phyloP scores from a whole-genome alignment of 805 yeast species.

The Pichia cabralensis region DNA sequence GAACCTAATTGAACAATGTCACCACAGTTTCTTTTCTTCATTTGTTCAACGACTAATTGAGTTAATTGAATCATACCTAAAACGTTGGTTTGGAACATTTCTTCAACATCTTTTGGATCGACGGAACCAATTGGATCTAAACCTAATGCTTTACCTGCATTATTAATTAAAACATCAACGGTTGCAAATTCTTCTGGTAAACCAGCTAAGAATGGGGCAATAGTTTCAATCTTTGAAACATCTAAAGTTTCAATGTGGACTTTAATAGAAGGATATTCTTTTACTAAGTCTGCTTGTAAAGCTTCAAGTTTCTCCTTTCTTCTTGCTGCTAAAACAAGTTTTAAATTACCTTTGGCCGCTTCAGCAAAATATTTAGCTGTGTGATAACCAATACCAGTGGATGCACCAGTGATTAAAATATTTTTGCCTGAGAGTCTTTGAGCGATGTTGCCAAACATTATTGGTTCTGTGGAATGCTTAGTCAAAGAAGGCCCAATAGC shows the following conservation, averaged over 20 bases:
- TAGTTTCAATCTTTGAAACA: slow-evolving; percentile 34
- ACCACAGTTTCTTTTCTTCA: slow-evolving; percentile 61
- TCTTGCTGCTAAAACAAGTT: slow-evolving; percentile 43
- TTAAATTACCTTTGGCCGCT: slow-evolving; percentile 40
- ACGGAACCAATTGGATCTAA: slow-evolving; percentile 67
- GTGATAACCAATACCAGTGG: slow-evolving; percentile 90
- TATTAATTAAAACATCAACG: slow-evolving; percentile 59
- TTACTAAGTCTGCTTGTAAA: slow-evolving; percentile 28
- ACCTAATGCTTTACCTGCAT: slow-evolving; percentile 79
- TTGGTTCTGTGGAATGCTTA: too few relatives aligned
- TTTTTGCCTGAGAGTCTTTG: slow-evolving; percentile 73
- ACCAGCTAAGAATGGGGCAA: slow-evolving; percentile 31
- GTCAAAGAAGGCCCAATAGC: too few relatives aligned
- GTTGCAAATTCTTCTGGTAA: slow-evolving; percentile 41
- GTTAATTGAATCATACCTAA: slow-evolving; percentile 77
- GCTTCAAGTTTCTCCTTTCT: slow-evolving; percentile 36
- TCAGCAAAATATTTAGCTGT: slow-evolving; percentile 82
- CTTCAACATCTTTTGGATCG: slow-evolving; percentile 49
- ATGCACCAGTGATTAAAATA: slow-evolving; percentile 89
- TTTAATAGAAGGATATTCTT: slow-evolving; percentile 26
- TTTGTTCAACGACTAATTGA: slow-evolving; percentile 62
- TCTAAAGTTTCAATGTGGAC: slow-evolving; percentile 29
- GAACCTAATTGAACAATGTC: slow-evolving; percentile 71
- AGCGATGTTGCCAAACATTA: slow-evolving; percentile 45
- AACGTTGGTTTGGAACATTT: slow-evolving; percentile 82